Base-by-base conservation (phyloP, 2,329 filamentous ascomycete species). In the Sporothrix schenckii region DNA sequence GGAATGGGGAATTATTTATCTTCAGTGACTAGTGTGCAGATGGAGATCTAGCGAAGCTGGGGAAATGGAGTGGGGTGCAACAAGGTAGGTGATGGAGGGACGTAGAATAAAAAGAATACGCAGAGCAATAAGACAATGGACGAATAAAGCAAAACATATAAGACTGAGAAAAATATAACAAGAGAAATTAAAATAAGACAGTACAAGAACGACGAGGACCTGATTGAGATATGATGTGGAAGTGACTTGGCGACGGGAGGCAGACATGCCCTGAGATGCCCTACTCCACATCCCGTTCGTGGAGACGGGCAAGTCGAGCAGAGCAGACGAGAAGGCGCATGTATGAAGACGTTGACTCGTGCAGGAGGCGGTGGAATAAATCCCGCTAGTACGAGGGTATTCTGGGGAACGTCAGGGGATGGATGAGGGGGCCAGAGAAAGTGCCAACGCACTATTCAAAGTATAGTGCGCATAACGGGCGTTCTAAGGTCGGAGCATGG, bases 141-240 rank as follows among this genome's bases (percentile, higher is more conserved):
- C 69, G 71, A 58, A n/a, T 21, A 50, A 13, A 47, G 13, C 27
- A 69, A 24, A 53, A 9, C 24, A 49, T 27, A 16, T 4, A 30
- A 30, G 16, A 49, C 14, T 47, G 60, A 50, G 47, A 44, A 24
- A 68, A 49, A 47, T 19, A 47, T 24, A 44, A 56, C 21, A 66
- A 44, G 30, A 61, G 47, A 58, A 53, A 66, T 41, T 58, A 72
- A 71, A 70, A 71, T 66, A 72, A 72, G 74, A 72, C 72, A 73
- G 76, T 77, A 75, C 75, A 76, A 76, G 75, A 14, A 19, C 49
- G 21, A 30, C 50, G 30, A 74, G 71, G 72, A 73, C 73, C 53
- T 52, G 41, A 19, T 14, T 34, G 41, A 53, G 50, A 50, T 30
- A 58, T 19, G 56, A 61, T 49, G 61, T 44, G 63, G 30, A 50